Percentiles rank a stretch among this genome's conserved stretches.
Evolutionary conservation across 805 yeast species (phyloP).

Genomic region (Kodamaea leandrae): DNA sequence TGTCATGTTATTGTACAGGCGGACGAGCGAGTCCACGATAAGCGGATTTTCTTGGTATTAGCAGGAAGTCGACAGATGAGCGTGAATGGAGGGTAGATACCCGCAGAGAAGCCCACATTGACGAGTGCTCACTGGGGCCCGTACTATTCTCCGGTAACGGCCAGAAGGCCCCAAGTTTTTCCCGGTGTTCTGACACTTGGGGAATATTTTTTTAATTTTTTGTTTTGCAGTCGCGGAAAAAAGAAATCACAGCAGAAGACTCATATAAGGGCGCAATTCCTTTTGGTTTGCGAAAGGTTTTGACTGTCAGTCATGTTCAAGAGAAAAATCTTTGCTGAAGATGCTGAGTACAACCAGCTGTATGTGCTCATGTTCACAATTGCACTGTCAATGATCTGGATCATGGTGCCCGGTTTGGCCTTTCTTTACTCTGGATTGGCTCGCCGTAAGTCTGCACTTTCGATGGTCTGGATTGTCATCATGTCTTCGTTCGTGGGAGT

Average conservation of each 20-base stretch:
- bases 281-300: not conserved
- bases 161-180: no score
- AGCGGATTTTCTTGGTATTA: constrained; percentile 4
- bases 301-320: constrained; percentile 12
- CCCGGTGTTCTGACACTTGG: not conserved
- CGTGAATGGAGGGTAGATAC: not conserved
- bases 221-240: not conserved
- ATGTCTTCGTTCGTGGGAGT: constrained; percentile 71
- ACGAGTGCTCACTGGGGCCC: not conserved
- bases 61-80: no score
- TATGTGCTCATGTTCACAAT: constrained; percentile 45
- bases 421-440: constrained; percentile 90
- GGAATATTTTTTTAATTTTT: not conserved
- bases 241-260: constrained; percentile 3
- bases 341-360: constrained; percentile 28
- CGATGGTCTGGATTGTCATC: constrained; percentile 78
- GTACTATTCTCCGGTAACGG: no score
- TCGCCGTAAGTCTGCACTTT: constrained; percentile 83
- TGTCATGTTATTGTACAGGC: constrained; percentile 1
- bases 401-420: constrained; percentile 95
- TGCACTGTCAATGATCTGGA: constrained; percentile 70
- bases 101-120: not conserved
- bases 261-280: constrained; percentile 3
- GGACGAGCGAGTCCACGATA: not conserved
- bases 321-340: constrained; percentile 35